Percentiles rank a stretch among this genome's conserved stretches.
phyloP scores from a whole-genome alignment of 1,284 basidiomycete genomes.

The Porodaedalea pini region DNA sequence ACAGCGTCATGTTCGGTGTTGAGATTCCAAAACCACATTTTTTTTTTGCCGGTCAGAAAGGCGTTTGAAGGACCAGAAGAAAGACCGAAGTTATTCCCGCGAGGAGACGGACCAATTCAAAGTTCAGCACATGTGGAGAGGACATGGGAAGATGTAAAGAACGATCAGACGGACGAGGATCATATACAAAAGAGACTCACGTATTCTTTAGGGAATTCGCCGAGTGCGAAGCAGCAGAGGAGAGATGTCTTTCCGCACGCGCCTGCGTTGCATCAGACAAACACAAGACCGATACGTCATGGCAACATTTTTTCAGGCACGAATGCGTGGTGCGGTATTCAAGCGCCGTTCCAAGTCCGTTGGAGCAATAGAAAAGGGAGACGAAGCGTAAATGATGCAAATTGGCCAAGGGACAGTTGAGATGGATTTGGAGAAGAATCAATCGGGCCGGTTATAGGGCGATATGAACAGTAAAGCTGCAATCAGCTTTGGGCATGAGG shows the following conservation, averaged over 20 bases:
- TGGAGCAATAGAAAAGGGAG: neutral
- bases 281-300: constrained; percentile 9
- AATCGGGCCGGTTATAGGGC: constrained; percentile 4
- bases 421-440: neutral
- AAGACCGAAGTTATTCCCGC: neutral
- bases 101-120: neutral
- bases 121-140: neutral
- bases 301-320: constrained; percentile 9
- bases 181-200: constrained; percentile 45
- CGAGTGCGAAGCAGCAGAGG: constrained; percentile 87
- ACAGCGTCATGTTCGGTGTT: neutral
- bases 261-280: constrained; percentile 42
- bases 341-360: neutral
- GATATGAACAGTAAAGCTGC: constrained; percentile 16
- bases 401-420: neutral
- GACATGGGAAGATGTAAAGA: constrained; percentile 17
- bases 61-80: neutral
- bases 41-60: neutral
- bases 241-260: constrained; percentile 85
- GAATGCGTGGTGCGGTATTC: neutral
- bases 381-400: neutral
- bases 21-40: neutral
- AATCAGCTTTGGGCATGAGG: neutral
- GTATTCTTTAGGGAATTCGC: constrained; percentile 97
- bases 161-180: constrained; percentile 17